Evolutionary conservation across 345 rosid species (phyloP).

Genomic region (Schrenkiella parvula): DNA sequence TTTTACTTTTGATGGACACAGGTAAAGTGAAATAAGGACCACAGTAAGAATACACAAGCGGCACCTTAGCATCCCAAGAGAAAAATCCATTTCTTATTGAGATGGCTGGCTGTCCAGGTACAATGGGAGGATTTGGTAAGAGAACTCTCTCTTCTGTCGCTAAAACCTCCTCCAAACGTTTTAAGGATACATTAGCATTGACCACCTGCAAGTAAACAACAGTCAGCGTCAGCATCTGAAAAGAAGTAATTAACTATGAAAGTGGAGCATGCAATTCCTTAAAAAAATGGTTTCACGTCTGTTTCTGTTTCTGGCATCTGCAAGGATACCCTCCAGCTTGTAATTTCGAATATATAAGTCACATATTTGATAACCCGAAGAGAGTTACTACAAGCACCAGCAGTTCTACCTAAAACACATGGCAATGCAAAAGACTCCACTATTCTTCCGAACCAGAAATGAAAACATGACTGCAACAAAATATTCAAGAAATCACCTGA

Average conservation of each 20-base stretch:
- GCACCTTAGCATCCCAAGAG: conserved; percentile 94
- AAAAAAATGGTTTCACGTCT: not conserved
- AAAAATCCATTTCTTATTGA: conserved; percentile 79
- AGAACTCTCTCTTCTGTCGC: conserved; percentile 91
- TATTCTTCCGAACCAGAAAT: not conserved
- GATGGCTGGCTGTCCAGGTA: conserved; percentile 67
- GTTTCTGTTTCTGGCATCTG: not conserved
- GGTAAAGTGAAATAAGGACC: conserved; percentile 16
- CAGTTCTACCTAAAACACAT: not conserved
- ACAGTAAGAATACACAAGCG: conserved; percentile 1
- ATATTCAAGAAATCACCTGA: conserved; percentile 52
- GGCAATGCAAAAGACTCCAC: not conserved
- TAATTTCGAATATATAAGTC: not conserved
- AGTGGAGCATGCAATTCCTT: not conserved
- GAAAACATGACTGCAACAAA: not conserved
- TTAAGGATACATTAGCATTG: conserved; percentile 94
- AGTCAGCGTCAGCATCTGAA: not conserved
- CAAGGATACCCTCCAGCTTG: not conserved
- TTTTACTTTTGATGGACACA: not conserved
- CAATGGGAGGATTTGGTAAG: conserved; percentile 86
- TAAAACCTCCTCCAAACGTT: conserved; percentile 91
- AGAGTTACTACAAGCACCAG: not conserved
- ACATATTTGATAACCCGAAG: not conserved
- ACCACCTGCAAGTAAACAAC: conserved; percentile 50
- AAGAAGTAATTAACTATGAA: conserved; percentile 10